These are phyloP conservation scores for Phytopythium vexans DNA, from an alignment of 352 stramenopile species.

Conservation along the genomic window DNA sequence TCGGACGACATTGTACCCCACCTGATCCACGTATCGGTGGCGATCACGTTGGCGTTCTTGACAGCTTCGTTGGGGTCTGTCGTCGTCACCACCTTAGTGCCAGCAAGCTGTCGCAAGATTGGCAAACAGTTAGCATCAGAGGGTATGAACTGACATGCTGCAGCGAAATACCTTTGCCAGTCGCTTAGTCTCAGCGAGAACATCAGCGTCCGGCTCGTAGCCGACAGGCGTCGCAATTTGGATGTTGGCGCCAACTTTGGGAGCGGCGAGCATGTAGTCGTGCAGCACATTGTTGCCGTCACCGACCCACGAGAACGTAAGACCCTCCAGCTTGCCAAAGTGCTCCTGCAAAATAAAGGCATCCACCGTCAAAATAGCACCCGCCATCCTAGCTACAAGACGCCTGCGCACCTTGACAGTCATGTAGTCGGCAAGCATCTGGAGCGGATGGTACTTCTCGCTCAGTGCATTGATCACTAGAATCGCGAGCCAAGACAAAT, in stretches of 20 bases:
- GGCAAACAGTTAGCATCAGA: not conserved
- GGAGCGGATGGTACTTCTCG: conserved; percentile 97
- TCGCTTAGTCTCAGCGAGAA: conserved; percentile 89
- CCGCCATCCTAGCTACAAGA: not conserved
- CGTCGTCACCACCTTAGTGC: conserved; percentile 79
- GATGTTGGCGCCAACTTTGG: conserved; percentile 89
- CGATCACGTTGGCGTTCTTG: conserved; percentile 91
- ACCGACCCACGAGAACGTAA: conserved; percentile 97
- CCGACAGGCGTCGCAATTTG: conserved; percentile 92
- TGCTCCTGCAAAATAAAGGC: conserved; percentile 48
- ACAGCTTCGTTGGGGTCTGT: conserved; percentile 93
- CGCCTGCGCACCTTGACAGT: conserved; percentile 83
- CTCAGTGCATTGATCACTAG: conserved; percentile 97
- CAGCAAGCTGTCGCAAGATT: conserved; percentile 28
- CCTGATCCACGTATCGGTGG: conserved; percentile 97
- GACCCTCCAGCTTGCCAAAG: conserved; percentile 82
- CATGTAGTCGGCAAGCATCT: conserved; percentile 98
- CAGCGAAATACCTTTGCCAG: conserved; percentile 51
- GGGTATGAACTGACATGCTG: not conserved
- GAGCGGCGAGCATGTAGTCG: conserved; percentile 95
- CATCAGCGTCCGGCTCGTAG: conserved; percentile 89
- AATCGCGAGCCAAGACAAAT: not conserved
- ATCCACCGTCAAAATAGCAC: not conserved
- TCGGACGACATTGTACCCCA: conserved; percentile 1
- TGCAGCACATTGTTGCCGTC: conserved; percentile 98